phyloP scores from a whole-genome alignment of 208 protist genomes.

The Trypanosoma lewisi region DNA sequence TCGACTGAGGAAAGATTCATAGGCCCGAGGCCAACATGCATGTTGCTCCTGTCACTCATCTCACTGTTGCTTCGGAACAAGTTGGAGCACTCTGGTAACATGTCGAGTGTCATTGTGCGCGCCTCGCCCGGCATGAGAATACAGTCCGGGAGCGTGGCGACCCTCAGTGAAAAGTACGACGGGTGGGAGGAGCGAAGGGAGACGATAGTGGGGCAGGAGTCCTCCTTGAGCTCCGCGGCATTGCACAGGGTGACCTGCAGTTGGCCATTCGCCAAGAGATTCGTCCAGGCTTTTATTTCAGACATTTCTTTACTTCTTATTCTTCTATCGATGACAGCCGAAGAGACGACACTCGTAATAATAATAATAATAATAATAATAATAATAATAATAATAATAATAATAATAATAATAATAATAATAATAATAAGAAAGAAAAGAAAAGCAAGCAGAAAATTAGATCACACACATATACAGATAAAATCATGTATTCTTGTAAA shows the following conservation, averaged over 20 bases:
- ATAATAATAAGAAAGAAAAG: not conserved
- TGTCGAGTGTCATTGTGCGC: conserved; percentile 28
- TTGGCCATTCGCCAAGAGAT: not conserved
- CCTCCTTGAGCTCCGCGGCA: not conserved
- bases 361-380: too few relatives aligned
- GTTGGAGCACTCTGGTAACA: not conserved
- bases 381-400: too few relatives aligned
- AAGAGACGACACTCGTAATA: too few relatives aligned
- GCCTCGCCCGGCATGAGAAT: conserved; percentile 51
- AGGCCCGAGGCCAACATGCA: too few relatives aligned
- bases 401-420: not conserved
- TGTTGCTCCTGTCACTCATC: too few relatives aligned
- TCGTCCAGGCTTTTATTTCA: not conserved
- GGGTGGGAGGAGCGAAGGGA: conserved; percentile 68
- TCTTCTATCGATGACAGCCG: too few relatives aligned
- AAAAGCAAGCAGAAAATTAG: too few relatives aligned
- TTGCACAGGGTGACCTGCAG: conserved; percentile 11
- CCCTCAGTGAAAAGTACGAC: conserved; percentile 39
- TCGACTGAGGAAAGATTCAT: too few relatives aligned
- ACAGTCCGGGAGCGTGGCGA: conserved; percentile 41
- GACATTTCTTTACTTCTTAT: not conserved
- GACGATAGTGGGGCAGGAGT: conserved; percentile 41
- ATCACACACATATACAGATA: not conserved
- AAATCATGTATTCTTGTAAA: not conserved
- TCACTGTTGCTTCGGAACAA: not conserved